These are phyloP conservation scores for Magnusiomyces suaveolens DNA, from an alignment of 1,139 yeast genomes.

Conservation along the genomic window DNA sequence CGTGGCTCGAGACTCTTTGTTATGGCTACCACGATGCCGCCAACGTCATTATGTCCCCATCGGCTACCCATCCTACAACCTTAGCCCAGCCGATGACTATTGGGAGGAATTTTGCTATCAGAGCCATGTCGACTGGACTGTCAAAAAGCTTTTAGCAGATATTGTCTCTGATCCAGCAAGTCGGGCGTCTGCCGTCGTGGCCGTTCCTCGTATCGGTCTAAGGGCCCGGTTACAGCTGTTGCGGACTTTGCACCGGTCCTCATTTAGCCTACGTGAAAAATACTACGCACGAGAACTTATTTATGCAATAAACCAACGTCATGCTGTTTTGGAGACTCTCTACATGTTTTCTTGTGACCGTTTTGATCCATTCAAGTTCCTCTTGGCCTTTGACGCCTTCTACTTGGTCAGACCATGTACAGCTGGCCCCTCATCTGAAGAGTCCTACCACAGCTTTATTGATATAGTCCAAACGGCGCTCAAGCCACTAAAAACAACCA, in stretches of 20 bases:
- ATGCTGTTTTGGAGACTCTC: conserved; percentile 1
- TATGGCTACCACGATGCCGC: background rate
- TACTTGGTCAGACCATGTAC: background rate
- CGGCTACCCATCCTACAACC: background rate
- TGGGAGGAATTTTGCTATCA: conserved; percentile 4
- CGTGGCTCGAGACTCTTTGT: background rate
- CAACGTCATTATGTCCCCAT: background rate
- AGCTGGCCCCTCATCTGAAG: conserved; percentile 4
- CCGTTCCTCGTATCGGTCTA: conserved; percentile 2
- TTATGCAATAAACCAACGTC: conserved; percentile 7
- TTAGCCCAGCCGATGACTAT: background rate
- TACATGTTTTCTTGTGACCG: conserved; percentile 3
- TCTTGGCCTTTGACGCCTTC: conserved; percentile 10
- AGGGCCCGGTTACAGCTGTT: background rate
- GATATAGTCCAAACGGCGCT: background rate
- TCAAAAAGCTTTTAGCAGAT: background rate
- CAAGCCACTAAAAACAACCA: background rate
- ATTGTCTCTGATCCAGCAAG: background rate
- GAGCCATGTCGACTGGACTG: background rate
- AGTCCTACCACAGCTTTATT: background rate
- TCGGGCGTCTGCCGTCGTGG: background rate
- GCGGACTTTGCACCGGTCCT: background rate
- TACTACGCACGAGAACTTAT: conserved; percentile 9
- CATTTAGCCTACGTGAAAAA: conserved; percentile 1
- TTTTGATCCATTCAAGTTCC: conserved; percentile 8